phyloP scores from a whole-genome alignment of 2,329 filamentous ascomycete species.

The Pseudogymnoascus sp. region DNA sequence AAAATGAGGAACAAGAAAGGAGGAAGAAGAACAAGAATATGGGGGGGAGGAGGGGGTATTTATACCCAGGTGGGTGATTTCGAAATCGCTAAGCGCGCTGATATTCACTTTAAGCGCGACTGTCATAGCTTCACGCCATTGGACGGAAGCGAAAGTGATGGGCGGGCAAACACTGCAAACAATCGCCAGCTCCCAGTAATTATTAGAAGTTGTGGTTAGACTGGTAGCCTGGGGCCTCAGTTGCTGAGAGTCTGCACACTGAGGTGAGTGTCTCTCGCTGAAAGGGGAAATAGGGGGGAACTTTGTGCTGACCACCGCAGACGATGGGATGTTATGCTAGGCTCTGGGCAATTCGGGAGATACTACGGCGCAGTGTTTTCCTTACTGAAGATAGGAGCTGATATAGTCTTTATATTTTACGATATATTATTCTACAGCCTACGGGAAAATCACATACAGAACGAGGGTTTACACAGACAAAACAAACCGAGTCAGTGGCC shows the following conservation, averaged over 20 bases:
- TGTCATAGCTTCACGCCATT: background rate
- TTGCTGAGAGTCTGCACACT: background rate
- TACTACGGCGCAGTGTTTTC: background rate
- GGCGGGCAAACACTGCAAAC: background rate
- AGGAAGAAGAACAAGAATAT: background rate
- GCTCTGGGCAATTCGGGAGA: background rate
- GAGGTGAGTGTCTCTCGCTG: background rate
- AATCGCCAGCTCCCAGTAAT: background rate
- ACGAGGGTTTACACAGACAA: background rate
- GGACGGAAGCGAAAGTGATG: background rate
- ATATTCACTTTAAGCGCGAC: slow-evolving; percentile 7
- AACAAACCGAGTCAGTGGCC: background rate
- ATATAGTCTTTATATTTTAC: background rate
- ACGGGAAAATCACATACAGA: background rate
- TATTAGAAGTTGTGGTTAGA: background rate
- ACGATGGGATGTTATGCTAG: background rate
- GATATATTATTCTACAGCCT: background rate
- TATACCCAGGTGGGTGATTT: slow-evolving; percentile 2
- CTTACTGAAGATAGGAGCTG: background rate
- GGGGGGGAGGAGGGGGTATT: background rate
- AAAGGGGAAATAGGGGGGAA: background rate
- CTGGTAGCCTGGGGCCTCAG: background rate
- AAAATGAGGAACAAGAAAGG: background rate
- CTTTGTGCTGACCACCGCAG: background rate
- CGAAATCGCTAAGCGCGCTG: background rate